phyloP scores from a whole-genome alignment of 2,329 filamentous ascomycete genomes.

The Trichoderma atroviride region DNA sequence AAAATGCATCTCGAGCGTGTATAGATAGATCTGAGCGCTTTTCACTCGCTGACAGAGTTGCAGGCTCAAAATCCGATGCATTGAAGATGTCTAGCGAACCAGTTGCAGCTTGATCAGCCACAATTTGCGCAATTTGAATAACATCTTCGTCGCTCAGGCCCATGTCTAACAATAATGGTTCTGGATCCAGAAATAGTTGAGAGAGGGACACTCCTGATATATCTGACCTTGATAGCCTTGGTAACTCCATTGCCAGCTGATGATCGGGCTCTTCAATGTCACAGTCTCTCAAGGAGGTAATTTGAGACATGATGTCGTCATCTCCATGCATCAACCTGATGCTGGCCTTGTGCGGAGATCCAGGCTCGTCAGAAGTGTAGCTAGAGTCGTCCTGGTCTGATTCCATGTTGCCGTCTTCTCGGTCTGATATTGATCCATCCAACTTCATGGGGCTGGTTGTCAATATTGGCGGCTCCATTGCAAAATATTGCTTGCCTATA shows the following conservation, averaged over 20 bases:
- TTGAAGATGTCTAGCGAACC: slow-evolving; percentile 47
- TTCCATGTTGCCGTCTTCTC: slow-evolving; percentile 53
- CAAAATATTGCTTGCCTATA: slow-evolving; percentile 36
- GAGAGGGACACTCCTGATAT: slow-evolving; percentile 53
- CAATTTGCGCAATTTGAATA: slow-evolving; percentile 68
- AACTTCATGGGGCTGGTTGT: slow-evolving; percentile 44
- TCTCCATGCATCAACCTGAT: slow-evolving; percentile 47
- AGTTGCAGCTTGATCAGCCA: slow-evolving; percentile 69
- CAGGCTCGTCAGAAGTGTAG: slow-evolving; percentile 52
- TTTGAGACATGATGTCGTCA: slow-evolving; percentile 58
- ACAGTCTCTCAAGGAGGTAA: slow-evolving; percentile 53
- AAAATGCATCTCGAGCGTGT: slow-evolving; percentile 52
- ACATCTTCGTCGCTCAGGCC: slow-evolving; percentile 60
- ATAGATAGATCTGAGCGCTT: slow-evolving; percentile 47
- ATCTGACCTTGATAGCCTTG: slow-evolving; percentile 52
- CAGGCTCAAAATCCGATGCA: slow-evolving; percentile 30
- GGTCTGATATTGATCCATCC: slow-evolving; percentile 46
- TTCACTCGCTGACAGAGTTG: slow-evolving; percentile 36
- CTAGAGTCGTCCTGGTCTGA: slow-evolving; percentile 61
- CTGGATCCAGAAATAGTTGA: slow-evolving; percentile 61
- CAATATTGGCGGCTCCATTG: slow-evolving; percentile 33
- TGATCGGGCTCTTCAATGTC: slow-evolving; percentile 53
- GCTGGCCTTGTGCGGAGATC: slow-evolving; percentile 54
- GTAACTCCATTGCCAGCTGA: slow-evolving; percentile 53
- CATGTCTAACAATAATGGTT: slow-evolving; percentile 53